Base-by-base conservation (phyloP, 495 filamentous ascomycete species). In the Entonaema liquescens region DNA sequence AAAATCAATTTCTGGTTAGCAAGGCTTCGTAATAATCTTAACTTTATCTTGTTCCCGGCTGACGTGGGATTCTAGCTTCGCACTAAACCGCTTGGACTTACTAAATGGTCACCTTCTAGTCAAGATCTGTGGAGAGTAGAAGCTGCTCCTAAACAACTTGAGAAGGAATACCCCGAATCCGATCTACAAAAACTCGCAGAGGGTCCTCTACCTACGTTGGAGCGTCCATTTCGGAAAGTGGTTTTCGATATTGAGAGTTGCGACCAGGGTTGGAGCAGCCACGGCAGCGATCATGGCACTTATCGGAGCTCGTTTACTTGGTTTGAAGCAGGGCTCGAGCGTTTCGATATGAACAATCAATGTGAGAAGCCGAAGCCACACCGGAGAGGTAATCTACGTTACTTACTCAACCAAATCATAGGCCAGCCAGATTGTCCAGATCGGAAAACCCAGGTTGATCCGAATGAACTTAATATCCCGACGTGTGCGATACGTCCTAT, bases 181-280 rank as follows among this genome's bases (percentile, higher is more conserved):
- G 69, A 72, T 23, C 78, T 82, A 36, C 69, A 80, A 52, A 23
- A 62, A 2, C 67, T 79, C n/a, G 69, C 76, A 36, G 73, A 75
- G 19, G 72, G 77, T 2, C 74, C 78, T 9, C 42, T 67, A 3
- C 59, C 77, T 0, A 69, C 76, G 8, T 72, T 82, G 23, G 71
- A 75, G n/a, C 77, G 81, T 33, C 85, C 85, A 5, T 83, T 78
- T 47, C 82, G 86, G 47, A 85, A 85, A 67, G 76, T 95, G n/a
- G 80, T 90, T 3, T 94, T 94, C 65, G 87, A 81, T 1, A 86
- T 91, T 54, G 75, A 76, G 2, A 89, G 87, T 52, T 83, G 84
- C 52, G 92, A 94, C 68, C 92, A 94, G 72, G 92, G 91, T 2
- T 90, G 82, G 80, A 83, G 83, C 44, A 78, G 81, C 4, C 70